Evolutionary conservation across 129 eudicot species (phyloP).

Genomic region (Rutidosis leptorrhynchoides): DNA sequence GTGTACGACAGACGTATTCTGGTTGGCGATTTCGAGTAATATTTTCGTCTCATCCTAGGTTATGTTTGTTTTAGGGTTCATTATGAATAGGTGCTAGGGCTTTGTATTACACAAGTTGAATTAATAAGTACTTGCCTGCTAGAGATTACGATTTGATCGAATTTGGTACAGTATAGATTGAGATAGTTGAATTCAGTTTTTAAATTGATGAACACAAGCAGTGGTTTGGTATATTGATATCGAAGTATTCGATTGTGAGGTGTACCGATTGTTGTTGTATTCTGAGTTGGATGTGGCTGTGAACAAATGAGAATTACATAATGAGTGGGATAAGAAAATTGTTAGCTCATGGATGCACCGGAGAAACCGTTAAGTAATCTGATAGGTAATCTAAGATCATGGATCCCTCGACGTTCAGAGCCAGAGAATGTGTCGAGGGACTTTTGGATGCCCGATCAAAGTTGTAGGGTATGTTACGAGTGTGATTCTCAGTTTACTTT

Average conservation of each 20-base stretch:
- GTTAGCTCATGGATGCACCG: slow-evolving; percentile 54
- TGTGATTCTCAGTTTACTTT: slow-evolving; percentile 77
- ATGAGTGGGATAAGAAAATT: slow-evolving; percentile 28
- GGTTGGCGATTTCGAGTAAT: not conserved
- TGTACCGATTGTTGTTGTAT: not conserved
- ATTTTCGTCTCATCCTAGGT: not conserved
- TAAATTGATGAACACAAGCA: not conserved
- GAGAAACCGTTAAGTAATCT: slow-evolving; percentile 54
- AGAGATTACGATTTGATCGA: slow-evolving; percentile 16
- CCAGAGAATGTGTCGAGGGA: slow-evolving; percentile 88
- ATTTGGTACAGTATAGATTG: not conserved
- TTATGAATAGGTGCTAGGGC: not conserved
- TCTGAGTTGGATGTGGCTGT: not conserved
- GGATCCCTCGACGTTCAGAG: slow-evolving; percentile 70
- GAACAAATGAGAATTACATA: not conserved
- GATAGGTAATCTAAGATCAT: slow-evolving; percentile 54
- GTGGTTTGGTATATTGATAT: not conserved
- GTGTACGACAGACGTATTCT: not conserved
- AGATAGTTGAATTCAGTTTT: slow-evolving; percentile 11
- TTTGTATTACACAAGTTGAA: not conserved
- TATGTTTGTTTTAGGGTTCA: not conserved
- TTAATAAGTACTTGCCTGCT: not conserved
- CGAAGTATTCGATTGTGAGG: not conserved
- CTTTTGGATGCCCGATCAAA: slow-evolving; percentile 99
- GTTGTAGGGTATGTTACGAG: slow-evolving; percentile 92